Conservation (phyloP, 805 yeast genomes). For the Jamesozyma rosinii region DNA sequence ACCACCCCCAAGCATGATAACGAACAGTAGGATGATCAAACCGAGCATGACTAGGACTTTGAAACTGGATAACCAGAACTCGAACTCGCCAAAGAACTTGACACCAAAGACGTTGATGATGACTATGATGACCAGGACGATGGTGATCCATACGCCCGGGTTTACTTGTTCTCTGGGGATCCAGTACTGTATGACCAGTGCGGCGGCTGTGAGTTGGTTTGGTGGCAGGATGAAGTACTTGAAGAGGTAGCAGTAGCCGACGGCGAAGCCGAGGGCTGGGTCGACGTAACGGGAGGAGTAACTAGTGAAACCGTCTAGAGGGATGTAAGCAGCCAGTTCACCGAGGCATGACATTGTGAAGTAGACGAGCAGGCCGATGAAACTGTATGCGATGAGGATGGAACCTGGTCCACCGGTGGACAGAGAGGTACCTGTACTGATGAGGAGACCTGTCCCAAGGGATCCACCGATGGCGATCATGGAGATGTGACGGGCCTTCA, state of each 20-base stretch:
- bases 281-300: slow-evolving; percentile 45
- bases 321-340: slow-evolving; percentile 59
- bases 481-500: slow-evolving; percentile 50
- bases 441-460: slow-evolving; percentile 68
- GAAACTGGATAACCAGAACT: slow-evolving; percentile 44
- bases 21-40: slow-evolving; percentile 52
- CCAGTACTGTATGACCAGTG: slow-evolving; percentile 41
- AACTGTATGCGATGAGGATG: slow-evolving; percentile 49
- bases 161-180: slow-evolving; percentile 32
- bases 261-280: slow-evolving; percentile 39
- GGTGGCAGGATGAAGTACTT: slow-evolving; percentile 42
- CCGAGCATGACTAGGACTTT: slow-evolving; percentile 60
- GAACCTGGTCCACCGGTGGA: slow-evolving; percentile 57
- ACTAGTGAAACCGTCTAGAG: slow-evolving; percentile 59
- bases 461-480: slow-evolving; percentile 82
- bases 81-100: slow-evolving; percentile 40
- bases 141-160: slow-evolving; percentile 39
- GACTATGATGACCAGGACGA: slow-evolving; percentile 33
- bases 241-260: slow-evolving; percentile 38
- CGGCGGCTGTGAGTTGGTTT: slow-evolving; percentile 39
- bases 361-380: slow-evolving; percentile 64
- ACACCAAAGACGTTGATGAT: slow-evolving; percentile 32
- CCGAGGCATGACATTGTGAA: slow-evolving; percentile 62
- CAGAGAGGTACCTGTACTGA: slow-evolving; percentile 67
- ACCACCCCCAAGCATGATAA: slow-evolving; percentile 70